Evolutionary conservation across 164 flowering plant species (phyloP), one percentile per base, ranked within the genome.

Genomic region (Nymphaea thermarum): DNA sequence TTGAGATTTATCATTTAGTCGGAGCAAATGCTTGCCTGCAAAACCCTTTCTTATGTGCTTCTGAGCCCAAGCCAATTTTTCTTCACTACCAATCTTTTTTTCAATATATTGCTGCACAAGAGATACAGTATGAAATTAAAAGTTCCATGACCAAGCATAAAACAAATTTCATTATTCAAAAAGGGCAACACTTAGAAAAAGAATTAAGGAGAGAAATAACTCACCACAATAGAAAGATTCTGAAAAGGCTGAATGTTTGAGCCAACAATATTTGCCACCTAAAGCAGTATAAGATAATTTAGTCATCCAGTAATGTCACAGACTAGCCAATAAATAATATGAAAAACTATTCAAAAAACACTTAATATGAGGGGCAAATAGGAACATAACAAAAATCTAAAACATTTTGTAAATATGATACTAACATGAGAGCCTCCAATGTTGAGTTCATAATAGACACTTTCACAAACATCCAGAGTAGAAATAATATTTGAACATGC

Each of bases 231-330:
- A 65, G 66, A 72, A 44, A 84, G 41, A 75, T 83, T 90, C 69
- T 93, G 98, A 66, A 80, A 78, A 68, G 96, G 96, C 68, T 93
- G 98, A 77, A 93, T 89, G 80, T 82, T 82, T 43, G 96, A 85
- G 71, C 76, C 73, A 68, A 93, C 92, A 71, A 90, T 82, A 78
- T 77, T 89, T 73, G 93, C 96, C 70, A 82, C 93, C 98, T 93
- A 65, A 51, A 78, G n/a, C 43, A 51, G 18, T 43, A 36, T 65
- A 45, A 3, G 2, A 65, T 15, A 51, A 42, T 18, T 4, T 42
- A 43, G 25, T 47, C 47, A 11, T 15, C 17, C 47, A 65, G 0
- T 25, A 25, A 25, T 1, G 36, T 25, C 36, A 25, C 36, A 25
- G 36, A 25, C 36, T 25, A 25, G 36, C 36, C 36, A 25, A 25